These are phyloP conservation scores for Metarhizium humberi DNA, from an alignment of 2,329 filamentous ascomycete species.

Conservation along the genomic window DNA sequence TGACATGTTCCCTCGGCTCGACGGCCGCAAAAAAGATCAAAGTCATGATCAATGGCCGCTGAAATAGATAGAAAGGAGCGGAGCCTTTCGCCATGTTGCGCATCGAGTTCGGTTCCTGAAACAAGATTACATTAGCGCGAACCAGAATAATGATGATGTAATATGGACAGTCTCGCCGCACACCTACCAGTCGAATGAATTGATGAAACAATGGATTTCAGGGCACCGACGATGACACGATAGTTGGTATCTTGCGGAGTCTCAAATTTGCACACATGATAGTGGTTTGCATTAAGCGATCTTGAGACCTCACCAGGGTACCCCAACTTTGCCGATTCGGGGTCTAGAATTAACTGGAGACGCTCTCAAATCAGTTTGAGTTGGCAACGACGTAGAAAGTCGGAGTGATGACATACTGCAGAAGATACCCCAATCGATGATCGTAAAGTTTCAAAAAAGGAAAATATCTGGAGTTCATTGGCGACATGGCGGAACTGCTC, in stretches of 20 bases:
- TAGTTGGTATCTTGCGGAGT: slow-evolving; percentile 28
- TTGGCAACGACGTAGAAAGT: background rate
- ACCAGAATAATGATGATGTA: background rate
- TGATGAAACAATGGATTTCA: slow-evolving; percentile 1
- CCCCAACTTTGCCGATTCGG: slow-evolving; percentile 31
- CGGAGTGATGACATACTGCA: no score
- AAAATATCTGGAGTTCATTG: slow-evolving; percentile 25
- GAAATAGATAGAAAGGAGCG: no score
- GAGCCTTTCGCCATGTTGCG: no score
- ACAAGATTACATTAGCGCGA: no score
- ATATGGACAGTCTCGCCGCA: slow-evolving; percentile 1
- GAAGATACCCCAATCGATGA: slow-evolving; percentile 6
- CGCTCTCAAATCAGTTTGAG: slow-evolving; percentile 4
- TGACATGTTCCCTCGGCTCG: background rate
- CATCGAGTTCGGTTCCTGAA: no score
- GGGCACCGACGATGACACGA: slow-evolving; percentile 17
- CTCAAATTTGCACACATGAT: slow-evolving; percentile 30
- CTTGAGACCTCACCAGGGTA: slow-evolving; percentile 29
- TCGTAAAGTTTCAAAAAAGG: slow-evolving; percentile 35
- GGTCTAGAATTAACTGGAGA: slow-evolving; percentile 24
- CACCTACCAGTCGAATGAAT: background rate
- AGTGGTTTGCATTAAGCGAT: slow-evolving; percentile 30
- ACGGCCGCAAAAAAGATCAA: no score
- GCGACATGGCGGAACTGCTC: slow-evolving; percentile 32
- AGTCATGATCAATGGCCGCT: no score